Evolutionary conservation across 768 basidiomycete genomes (phyloP), one percentile per base, ranked within the genome.

Genomic region (Kockovaella imperatae): DNA sequence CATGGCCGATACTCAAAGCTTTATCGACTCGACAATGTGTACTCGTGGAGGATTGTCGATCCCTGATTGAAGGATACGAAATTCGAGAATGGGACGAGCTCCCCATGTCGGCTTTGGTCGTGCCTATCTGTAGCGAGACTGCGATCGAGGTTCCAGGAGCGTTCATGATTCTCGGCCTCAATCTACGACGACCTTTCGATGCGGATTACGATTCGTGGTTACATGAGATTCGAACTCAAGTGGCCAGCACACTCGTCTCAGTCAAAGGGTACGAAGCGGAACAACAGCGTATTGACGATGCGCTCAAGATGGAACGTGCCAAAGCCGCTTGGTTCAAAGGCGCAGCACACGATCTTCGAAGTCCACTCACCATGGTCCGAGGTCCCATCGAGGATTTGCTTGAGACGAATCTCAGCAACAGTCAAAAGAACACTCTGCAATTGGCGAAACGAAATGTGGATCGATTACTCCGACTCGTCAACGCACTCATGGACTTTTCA

Each of bases 401-500:
- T 3, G 54, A 58, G 11, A 30, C 50, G 7, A 32, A 26, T 6
- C 46, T 53, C 20, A 52, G 31, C 14, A 26, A 35, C 11, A 36
- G 13, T n/a, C 64, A 66, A 42, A 44, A 44, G 23, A 24, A 41
- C 0, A 29, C 53, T 1, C 36, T 61, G 2, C 29, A 28, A 14
- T 55, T 53, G 4, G 68, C 68, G 11, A 62, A 65, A 36, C 57
- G 72, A 11, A 75, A 73, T 52, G 63, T 70, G 17, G 60, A 62
- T 17, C 53, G 74, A 20, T 50, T 75, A 3, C 48, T 58, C 4
- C 62, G 74, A 11, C 56, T 75, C 5, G 71, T 75, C 25, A 68
- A 71, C 29, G 64, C 71, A 11, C 47, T 75, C 14, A 71, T 74
- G 72, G 74, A 75, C 52, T 74, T 74, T 51, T 70, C 61, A 20